Evolutionary conservation across 2,329 filamentous ascomycete species (phyloP), one percentile per base, ranked within the genome.

Genomic region (Pseudocercospora crystallina): DNA sequence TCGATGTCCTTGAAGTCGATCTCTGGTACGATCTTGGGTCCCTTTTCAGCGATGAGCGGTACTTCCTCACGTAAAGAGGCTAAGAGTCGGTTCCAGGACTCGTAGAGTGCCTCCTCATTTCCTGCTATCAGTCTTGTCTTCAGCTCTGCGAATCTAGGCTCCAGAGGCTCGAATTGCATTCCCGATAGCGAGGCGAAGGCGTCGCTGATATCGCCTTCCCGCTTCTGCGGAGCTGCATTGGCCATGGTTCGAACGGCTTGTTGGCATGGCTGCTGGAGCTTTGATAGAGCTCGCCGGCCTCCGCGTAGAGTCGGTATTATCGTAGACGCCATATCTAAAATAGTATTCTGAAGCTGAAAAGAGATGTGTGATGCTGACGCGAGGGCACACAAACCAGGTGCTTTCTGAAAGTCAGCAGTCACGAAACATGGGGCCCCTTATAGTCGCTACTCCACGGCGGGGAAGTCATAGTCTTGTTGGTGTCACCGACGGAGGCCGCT

Each of bases 141-240:
- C 14, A 78, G 61, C 11, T 67, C 64, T 14, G 74, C 75, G 59
- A 76, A 78, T 37, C 75, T 69, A 4, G 72, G 66, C 3, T 71
- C 64, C 8, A 79, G 67, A 2, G 75, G 73, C 43, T 62, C 61
- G 56, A 76, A 76, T 2, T 72, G 54, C 36, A 76, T 68, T 12
- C 76, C 76, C 1, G 74, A 76, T 2, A 78, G 69, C 3, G 73
- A 76, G 5, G 69, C 75, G 51, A 78, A 78, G 0, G 76, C 74
- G 60, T 76, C 75, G 2, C 74, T 77, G 17, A 78, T 78, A 41
- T 78, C 75, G 36, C 76, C 76, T 26, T 72, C 73, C 38, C 73
- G 69, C 56, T 75, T 77, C 43, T 72, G 72, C 3, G 55, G 42
- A 30, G 57, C 38, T 10, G 65, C 54, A 32, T 60, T 59, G 13